Evolutionary conservation across 257 asterid genomes (phyloP).

Genomic region (Solanum chiquidenum): DNA sequence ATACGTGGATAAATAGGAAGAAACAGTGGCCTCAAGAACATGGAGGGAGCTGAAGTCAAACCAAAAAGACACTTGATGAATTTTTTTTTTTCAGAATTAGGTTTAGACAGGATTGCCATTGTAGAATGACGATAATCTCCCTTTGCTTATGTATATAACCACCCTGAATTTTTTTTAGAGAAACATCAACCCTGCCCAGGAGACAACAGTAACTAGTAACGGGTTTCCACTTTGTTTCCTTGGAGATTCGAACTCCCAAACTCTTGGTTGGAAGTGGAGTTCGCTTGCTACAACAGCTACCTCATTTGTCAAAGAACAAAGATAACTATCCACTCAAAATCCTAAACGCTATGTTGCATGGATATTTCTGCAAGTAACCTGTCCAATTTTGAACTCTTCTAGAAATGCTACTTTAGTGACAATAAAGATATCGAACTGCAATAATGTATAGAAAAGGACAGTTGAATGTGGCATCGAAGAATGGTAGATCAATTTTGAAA

Average conservation of each 20-base stretch:
- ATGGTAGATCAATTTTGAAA: neutral
- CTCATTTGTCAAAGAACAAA: neutral
- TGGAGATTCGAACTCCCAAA: neutral
- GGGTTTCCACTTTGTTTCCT: neutral
- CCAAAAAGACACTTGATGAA: neutral
- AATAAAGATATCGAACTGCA: neutral
- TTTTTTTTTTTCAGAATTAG: neutral
- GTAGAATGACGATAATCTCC: neutral
- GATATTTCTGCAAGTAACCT: neutral
- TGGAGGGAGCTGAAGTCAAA: neutral
- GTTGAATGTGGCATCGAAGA: neutral
- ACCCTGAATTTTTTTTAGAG: neutral
- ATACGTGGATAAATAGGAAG: neutral
- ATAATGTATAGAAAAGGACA: neutral
- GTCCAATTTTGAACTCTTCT: neutral
- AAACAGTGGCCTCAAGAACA: neutral
- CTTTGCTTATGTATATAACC: neutral
- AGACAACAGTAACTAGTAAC: neutral
- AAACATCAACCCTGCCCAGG: neutral
- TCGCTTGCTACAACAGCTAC: neutral
- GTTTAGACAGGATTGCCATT: neutral
- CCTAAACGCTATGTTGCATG: neutral
- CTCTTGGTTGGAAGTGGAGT: neutral
- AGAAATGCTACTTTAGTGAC: neutral
- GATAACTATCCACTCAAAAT: neutral